Evolutionary conservation across 495 filamentous ascomycete species (phyloP).

Genomic region (Penicillium parvum): DNA sequence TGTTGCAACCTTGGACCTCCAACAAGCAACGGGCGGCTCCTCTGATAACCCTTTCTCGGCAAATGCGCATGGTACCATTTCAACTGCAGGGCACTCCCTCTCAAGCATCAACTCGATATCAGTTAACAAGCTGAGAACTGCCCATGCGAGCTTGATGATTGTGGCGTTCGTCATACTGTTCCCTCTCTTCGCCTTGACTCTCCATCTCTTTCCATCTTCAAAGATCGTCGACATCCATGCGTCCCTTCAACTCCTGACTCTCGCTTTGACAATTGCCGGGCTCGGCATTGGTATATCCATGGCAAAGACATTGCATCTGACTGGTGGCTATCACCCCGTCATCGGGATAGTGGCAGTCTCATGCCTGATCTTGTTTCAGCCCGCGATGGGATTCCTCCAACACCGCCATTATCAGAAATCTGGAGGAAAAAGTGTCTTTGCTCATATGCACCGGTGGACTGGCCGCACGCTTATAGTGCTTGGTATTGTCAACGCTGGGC

Average conservation of each 20-base stretch:
- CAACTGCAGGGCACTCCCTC: not conserved
- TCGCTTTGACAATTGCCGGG: conserved; percentile 53
- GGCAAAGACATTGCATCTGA: conserved; percentile 21
- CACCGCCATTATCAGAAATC: conserved; percentile 48
- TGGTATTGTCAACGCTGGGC: conserved; percentile 68
- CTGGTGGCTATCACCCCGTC: conserved; percentile 33
- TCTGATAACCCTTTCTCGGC: conserved; percentile 58
- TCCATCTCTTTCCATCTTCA: conserved; percentile 37
- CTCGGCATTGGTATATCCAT: conserved; percentile 58
- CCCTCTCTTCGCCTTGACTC: conserved; percentile 44
- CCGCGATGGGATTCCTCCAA: conserved; percentile 58
- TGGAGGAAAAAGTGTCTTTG: conserved; percentile 47
- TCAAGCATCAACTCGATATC: not conserved
- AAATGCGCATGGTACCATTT: not conserved
- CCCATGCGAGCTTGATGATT: conserved; percentile 42
- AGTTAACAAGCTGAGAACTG: conserved; percentile 20
- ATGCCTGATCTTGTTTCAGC: conserved; percentile 57
- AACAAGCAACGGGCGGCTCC: conserved; percentile 21
- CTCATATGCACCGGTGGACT: conserved; percentile 65
- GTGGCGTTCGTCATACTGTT: conserved; percentile 44
- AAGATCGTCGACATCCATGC: conserved; percentile 46
- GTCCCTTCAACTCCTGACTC: conserved; percentile 52
- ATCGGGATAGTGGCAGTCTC: conserved; percentile 58
- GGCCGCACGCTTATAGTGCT: conserved; percentile 58
- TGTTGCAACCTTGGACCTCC: conserved; percentile 9